Conservation (phyloP, 225 moss, liverwort and hornwort species). For the Thuidium tamariscinum region DNA sequence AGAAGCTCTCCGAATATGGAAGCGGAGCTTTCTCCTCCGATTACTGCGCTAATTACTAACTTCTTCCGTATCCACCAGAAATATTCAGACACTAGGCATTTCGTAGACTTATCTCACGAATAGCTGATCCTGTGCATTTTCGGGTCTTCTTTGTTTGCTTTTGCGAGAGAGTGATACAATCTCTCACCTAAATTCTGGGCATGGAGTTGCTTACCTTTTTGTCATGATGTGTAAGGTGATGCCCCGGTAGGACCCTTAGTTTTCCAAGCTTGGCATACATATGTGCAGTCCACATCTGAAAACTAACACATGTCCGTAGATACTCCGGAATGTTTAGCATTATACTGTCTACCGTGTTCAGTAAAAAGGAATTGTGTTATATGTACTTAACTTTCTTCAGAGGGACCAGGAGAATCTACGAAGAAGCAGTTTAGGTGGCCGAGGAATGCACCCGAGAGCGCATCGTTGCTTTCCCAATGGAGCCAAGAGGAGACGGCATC, state of each 20-base stretch:
- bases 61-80: conserved; percentile 74
- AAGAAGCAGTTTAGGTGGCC: conserved; percentile 49
- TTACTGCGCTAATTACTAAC: conserved; percentile 49
- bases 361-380: not conserved
- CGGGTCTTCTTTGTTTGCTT: not conserved
- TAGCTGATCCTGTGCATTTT: not conserved
- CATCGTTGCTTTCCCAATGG: not conserved
- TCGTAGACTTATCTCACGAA: not conserved
- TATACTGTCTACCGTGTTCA: not conserved
- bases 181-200: not conserved
- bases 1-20: conserved; percentile 1
- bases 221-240: not conserved
- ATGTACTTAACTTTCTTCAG: conserved; percentile 33
- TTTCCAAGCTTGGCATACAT: not conserved
- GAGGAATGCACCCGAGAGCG: conserved; percentile 13
- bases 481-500: conserved; percentile 25
- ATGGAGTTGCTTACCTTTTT: not conserved
- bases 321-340: not conserved
- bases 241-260: not conserved
- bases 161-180: not conserved
- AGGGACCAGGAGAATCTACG: conserved; percentile 16
- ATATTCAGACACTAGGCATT: not conserved
- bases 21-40: conserved; percentile 16
- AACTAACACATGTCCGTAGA: not conserved
- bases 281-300: not conserved